phyloP scores from a whole-genome alignment of 192 early-diverging fungal genomes.

The Mortierella alpina region DNA sequence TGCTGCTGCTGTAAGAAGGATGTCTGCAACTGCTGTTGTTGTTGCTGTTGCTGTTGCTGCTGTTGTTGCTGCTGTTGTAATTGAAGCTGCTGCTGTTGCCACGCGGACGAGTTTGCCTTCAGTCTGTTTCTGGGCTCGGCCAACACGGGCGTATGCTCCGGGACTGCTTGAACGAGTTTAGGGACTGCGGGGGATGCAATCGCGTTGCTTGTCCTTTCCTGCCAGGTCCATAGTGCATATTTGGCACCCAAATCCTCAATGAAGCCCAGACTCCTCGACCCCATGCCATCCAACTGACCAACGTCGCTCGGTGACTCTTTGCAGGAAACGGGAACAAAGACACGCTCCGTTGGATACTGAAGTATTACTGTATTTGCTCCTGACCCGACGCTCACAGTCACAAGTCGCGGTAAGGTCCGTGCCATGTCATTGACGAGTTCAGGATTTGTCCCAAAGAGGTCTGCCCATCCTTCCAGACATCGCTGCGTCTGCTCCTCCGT shows the following conservation, averaged over 20 bases:
- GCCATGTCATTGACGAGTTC: background rate
- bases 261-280: conserved; percentile 45
- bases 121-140: conserved; percentile 44
- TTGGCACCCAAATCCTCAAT: conserved; percentile 47
- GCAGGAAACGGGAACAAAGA: conserved; percentile 41
- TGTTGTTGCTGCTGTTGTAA: conserved; percentile 28
- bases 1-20: conserved; percentile 45
- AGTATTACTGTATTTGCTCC: conserved; percentile 30
- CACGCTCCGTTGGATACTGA: conserved; percentile 41
- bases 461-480: conserved; percentile 32
- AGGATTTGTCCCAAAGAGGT: conserved; percentile 33
- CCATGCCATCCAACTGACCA: conserved; percentile 44
- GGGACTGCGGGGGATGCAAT: conserved; percentile 45
- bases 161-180: conserved; percentile 36
- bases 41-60: conserved; percentile 45
- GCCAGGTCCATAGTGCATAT: conserved; percentile 49
- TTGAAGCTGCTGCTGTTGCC: conserved; percentile 42
- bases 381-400: conserved; percentile 23
- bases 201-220: conserved; percentile 47
- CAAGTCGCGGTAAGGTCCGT: conserved; percentile 30
- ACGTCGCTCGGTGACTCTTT: conserved; percentile 50
- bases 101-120: conserved; percentile 42
- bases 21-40: conserved; percentile 31
- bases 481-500: conserved; percentile 33
- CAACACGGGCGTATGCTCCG: conserved; percentile 34